Base-by-base conservation (phyloP, 75 land plant species). In the Cryptomeria japonica region DNA sequence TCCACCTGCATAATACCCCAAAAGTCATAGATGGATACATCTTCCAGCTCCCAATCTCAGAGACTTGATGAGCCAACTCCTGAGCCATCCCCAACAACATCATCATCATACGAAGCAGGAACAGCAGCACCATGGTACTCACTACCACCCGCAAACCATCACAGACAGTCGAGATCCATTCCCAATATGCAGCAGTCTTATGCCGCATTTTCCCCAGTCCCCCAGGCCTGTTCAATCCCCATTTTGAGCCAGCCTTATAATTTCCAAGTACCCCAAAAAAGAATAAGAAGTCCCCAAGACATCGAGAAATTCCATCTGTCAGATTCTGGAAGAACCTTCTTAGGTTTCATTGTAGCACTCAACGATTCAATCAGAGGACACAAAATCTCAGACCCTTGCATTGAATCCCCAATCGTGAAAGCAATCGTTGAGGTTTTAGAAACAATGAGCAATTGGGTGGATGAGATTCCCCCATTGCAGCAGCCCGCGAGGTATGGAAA, bases 401-500 rank as follows among this genome's bases (percentile, higher is more conserved):
- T 70, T 78, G 90, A 89, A 55, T 95, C 95, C 38, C 87, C 82
- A 0, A 22, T 79, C 46, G 85, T 89, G 51, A 41, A 77, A 22
- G 42, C 90, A 16, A 77, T 98, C 37, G 79, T 90, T 32, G 72
- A 84, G 77, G 38, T 96, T 39, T 87, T 98, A 31, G 87, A 93
- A 41, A 83, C 91, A 51, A 92, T 96, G 87, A 80, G 72, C 47
- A 37, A 12, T 15, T 98, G 95, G 96, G 83, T 98, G 44, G 98
- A 96, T 18, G 89, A 95, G 58, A 91, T 98, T 80, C 99, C 99
- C 34, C 99, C 99, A 1, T 87, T 56, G 56, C 94, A 88, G 73
- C 95, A 94, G 84, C 84, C 94, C 9, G 88, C 95, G 1, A 87
- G 99, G n/a, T 98, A 98, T 78, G 99, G 99, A 2, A 98, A 98